A percentile compares a stretch with the other conserved stretches of the same genome.
phyloP scores from a whole-genome alignment of 495 filamentous ascomycete genomes.

The Entonaema liquescens region DNA sequence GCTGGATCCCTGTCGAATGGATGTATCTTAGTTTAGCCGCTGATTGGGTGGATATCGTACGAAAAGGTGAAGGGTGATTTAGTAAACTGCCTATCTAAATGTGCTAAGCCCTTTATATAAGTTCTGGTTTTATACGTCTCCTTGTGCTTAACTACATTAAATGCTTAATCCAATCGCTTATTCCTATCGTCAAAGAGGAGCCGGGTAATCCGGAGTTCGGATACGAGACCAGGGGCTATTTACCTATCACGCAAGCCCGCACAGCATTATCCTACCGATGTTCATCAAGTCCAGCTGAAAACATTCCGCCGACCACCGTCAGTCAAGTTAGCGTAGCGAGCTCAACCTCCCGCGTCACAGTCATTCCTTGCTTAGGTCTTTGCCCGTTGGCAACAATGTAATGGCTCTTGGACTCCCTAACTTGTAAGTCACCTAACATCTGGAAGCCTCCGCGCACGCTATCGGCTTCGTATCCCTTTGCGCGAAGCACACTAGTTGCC shows the following conservation, averaged over 20 bases:
- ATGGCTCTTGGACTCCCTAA: neutral
- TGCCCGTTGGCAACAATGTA: neutral
- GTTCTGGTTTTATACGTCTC: neutral
- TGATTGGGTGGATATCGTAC: neutral
- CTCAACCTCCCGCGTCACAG: conserved; percentile 23
- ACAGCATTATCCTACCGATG: neutral
- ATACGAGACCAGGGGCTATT: neutral
- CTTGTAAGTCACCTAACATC: conserved; percentile 11
- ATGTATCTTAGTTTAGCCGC: neutral
- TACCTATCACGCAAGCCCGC: neutral
- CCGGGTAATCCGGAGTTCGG: neutral
- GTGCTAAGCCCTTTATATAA: neutral
- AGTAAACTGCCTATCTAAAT: neutral
- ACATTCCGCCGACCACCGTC: neutral
- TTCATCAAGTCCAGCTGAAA: neutral
- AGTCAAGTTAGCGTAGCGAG: conserved; percentile 8
- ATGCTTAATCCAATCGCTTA: neutral
- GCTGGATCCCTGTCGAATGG: neutral
- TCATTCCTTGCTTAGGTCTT: conserved; percentile 7
- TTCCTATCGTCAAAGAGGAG: neutral
- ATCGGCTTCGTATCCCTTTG: conserved; percentile 59
- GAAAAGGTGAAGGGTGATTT: neutral
- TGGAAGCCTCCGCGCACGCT: conserved; percentile 58
- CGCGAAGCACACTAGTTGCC: conserved; percentile 62
- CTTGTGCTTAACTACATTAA: too few relatives aligned